Evolutionary conservation across 257 asterid genomes (phyloP).

Genomic region (Asclepias syriaca): DNA sequence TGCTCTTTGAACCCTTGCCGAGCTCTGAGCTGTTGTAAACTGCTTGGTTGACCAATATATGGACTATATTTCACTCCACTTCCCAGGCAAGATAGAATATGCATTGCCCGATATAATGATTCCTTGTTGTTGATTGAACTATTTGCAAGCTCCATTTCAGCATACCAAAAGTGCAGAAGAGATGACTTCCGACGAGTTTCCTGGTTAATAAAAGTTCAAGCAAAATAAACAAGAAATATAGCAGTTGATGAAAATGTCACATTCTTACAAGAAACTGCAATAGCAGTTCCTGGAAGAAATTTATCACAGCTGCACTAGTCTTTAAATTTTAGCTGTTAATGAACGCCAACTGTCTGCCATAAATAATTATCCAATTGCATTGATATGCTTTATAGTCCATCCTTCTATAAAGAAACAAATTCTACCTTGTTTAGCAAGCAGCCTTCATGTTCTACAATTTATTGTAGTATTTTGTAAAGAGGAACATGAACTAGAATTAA

Average conservation of each 20-base stretch:
- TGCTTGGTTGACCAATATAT: constrained; percentile 54
- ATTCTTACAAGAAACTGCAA: not conserved
- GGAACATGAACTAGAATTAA: not conserved
- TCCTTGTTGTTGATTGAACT: constrained; percentile 39
- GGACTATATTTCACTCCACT: constrained; percentile 65
- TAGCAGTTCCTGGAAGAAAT: not conserved
- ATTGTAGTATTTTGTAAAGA: not conserved
- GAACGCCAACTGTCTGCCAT: not conserved
- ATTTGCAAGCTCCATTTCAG: constrained; percentile 71
- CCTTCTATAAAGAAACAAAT: not conserved
- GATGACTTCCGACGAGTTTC: constrained; percentile 50
- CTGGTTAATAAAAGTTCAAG: constrained; percentile 33
- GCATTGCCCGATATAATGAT: constrained; percentile 64
- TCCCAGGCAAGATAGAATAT: constrained; percentile 84
- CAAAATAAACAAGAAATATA: not conserved
- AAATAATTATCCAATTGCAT: not conserved
- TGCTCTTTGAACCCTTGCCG: constrained; percentile 89
- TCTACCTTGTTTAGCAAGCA: not conserved
- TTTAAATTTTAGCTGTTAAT: not conserved
- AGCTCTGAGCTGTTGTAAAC: constrained; percentile 76
- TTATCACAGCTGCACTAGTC: not conserved
- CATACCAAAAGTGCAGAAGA: constrained; percentile 88
- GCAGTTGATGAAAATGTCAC: not conserved
- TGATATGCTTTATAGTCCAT: not conserved
- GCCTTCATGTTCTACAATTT: not conserved